Evolutionary conservation across 441 rosid species (phyloP).

Genomic region (Croton setiger): DNA sequence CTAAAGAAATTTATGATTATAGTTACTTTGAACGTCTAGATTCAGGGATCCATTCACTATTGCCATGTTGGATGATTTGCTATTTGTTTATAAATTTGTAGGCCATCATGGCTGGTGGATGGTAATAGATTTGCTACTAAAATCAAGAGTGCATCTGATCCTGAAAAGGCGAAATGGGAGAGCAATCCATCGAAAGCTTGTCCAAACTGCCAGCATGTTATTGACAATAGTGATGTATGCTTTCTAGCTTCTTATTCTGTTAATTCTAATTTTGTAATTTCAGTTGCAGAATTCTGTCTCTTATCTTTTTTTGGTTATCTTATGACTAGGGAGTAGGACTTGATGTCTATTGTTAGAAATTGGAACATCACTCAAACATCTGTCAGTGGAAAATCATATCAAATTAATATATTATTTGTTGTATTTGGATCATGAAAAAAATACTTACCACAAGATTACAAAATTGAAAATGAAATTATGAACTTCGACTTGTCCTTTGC

Average conservation of each 20-base stretch:
- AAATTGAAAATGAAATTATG: background rate
- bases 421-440: background rate
- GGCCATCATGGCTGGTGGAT: slow-evolving; percentile 86
- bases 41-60: background rate
- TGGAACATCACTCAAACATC: background rate
- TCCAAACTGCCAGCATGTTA: slow-evolving; percentile 67
- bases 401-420: background rate
- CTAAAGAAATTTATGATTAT: background rate
- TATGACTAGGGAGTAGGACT: background rate
- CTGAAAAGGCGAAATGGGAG: slow-evolving; percentile 50
- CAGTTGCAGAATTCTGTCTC: background rate
- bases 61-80: background rate
- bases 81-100: slow-evolving; percentile 26
- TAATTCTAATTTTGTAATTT: background rate
- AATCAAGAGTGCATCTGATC: slow-evolving; percentile 72
- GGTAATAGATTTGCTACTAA: slow-evolving; percentile 73
- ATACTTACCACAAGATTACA: background rate
- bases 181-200: slow-evolving; percentile 85
- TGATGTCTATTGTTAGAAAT: slow-evolving; percentile 3
- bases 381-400: background rate
- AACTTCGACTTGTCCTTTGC: background rate
- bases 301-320: background rate
- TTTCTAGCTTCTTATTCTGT: slow-evolving; percentile 8
- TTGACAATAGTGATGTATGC: slow-evolving; percentile 83
- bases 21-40: background rate